Evolutionary conservation across 331 rosid species (phyloP).

Genomic region (Arachis monticola): DNA sequence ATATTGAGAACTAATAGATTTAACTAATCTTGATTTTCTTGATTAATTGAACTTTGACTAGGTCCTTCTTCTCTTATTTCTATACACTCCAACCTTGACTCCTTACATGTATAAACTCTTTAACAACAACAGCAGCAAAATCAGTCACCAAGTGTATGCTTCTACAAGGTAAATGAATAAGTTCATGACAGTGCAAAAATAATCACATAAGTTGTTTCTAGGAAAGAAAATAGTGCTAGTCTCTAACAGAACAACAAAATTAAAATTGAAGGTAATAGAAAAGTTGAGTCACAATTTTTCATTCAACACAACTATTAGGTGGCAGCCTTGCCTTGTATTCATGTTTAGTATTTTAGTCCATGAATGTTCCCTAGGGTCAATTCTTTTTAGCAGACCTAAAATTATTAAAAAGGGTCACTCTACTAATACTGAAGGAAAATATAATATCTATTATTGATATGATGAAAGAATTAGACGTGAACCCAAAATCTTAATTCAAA

Average conservation of each 20-base stretch:
- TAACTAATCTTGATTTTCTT: too few relatives aligned
- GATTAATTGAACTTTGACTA: too few relatives aligned
- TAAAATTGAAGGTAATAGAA: too few relatives aligned
- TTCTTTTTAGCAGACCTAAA: conserved; percentile 77
- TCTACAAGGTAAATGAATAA: conserved; percentile 39
- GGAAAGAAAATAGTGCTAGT: too few relatives aligned
- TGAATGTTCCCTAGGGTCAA: conserved; percentile 81
- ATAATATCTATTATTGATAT: background rate
- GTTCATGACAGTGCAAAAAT: too few relatives aligned
- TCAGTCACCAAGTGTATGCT: conserved; percentile 60
- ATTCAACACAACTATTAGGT: conserved; percentile 44
- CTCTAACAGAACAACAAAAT: too few relatives aligned
- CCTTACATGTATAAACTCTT: conserved; percentile 50
- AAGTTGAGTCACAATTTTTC: conserved; percentile 34
- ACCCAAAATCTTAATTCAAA: conserved; percentile 56
- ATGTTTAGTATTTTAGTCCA: conserved; percentile 66
- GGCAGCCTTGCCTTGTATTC: conserved; percentile 53
- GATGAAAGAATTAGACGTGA: background rate
- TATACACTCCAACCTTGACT: conserved; percentile 25
- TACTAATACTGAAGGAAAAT: conserved; percentile 5
- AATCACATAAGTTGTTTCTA: too few relatives aligned
- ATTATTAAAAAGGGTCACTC: conserved; percentile 31
- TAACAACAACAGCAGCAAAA: conserved; percentile 45
- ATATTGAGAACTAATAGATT: too few relatives aligned
- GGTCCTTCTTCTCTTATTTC: too few relatives aligned